Percentiles rank a stretch among this genome's conserved stretches.
phyloP scores from a whole-genome alignment of 208 protist species.

The Acanthamoeba castellanii region DNA sequence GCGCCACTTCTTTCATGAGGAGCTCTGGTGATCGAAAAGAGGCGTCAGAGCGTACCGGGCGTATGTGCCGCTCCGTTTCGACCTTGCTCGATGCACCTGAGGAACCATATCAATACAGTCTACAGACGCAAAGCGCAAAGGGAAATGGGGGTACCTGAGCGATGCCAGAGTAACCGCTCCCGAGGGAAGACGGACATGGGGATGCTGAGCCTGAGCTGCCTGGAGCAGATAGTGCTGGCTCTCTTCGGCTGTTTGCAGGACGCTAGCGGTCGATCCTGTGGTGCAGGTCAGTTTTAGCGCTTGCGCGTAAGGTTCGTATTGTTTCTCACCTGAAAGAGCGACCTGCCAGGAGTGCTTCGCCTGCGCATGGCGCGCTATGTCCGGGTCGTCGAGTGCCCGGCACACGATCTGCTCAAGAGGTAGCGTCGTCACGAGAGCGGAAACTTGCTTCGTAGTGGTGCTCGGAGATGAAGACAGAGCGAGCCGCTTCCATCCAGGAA shows the following conservation, averaged over 20 bases:
- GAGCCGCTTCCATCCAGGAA: background rate
- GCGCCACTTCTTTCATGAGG: background rate
- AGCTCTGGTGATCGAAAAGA: background rate
- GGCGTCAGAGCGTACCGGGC: background rate
- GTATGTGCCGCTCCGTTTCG: background rate
- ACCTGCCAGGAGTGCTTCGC: background rate
- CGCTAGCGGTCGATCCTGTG: background rate
- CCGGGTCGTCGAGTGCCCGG: background rate
- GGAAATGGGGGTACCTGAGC: background rate
- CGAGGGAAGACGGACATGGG: background rate
- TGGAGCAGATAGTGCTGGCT: background rate
- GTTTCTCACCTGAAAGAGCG: background rate
- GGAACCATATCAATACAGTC: too few species aligned
- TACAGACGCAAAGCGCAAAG: too few species aligned
- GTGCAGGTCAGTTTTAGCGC: background rate
- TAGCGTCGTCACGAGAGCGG: background rate
- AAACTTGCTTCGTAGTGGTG: background rate
- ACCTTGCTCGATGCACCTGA: too few species aligned
- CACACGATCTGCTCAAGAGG: slow-evolving; percentile 23
- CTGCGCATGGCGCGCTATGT: background rate
- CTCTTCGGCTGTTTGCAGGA: background rate
- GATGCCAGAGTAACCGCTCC: background rate
- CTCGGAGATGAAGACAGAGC: background rate
- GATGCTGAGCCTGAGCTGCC: background rate
- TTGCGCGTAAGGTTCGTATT: background rate